phyloP scores from a whole-genome alignment of 164 flowering plant genomes.

The Cinnamomum chago region DNA sequence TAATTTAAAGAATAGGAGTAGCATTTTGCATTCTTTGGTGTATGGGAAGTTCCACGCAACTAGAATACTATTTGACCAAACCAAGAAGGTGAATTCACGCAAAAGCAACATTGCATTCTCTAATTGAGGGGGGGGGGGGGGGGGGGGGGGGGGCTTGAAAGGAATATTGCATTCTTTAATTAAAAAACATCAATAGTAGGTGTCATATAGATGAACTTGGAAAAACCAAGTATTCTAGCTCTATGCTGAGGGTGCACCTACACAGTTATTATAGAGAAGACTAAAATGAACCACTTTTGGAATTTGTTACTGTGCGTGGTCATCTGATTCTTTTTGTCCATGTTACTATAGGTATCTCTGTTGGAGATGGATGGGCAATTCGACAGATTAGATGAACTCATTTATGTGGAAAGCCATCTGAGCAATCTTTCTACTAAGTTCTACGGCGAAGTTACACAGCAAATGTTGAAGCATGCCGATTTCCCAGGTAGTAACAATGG shows the following conservation, averaged over 20 bases:
- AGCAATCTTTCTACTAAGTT: conserved; percentile 91
- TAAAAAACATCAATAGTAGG: too few species aligned
- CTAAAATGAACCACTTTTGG: conserved; percentile 47
- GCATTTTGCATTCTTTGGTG: too few species aligned
- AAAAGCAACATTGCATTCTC: too few species aligned
- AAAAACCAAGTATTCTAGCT: too few species aligned
- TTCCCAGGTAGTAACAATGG: conserved; percentile 98
- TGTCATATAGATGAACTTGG: not conserved
- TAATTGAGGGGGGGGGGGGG: not conserved
- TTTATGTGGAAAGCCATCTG: conserved; percentile 87
- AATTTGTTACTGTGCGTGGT: conserved; percentile 27
- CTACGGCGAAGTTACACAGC: conserved; percentile 94
- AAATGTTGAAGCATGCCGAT: conserved; percentile 83
- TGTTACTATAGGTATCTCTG: conserved; percentile 58
- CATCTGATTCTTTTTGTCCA: not conserved
- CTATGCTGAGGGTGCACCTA: not conserved
- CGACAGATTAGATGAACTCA: conserved; percentile 91
- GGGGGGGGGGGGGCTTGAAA: not conserved
- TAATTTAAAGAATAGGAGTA: too few species aligned
- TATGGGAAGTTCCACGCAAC: too few species aligned
- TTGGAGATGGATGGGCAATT: conserved; percentile 97
- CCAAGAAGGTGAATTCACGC: too few species aligned
- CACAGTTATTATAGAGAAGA: conserved; percentile 52
- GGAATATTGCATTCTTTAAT: not conserved
- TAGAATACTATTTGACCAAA: too few species aligned